A percentile compares a stretch with the other conserved stretches of the same genome.
Evolutionary conservation across 257 asterid genomes (phyloP).

Genomic region (Agastache rugosa): DNA sequence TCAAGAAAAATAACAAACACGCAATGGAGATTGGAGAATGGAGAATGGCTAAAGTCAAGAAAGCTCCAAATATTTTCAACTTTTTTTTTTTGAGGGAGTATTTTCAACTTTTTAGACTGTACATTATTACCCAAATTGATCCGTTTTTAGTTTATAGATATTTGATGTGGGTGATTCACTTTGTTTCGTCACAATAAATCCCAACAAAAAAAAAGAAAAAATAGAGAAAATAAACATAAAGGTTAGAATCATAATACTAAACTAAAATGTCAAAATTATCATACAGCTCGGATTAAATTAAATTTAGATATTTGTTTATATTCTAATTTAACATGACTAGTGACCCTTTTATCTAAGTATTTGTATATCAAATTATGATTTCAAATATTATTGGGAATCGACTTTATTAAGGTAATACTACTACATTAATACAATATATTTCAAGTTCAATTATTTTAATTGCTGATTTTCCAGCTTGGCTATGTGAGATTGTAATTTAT

Average conservation of each 20-base stretch:
- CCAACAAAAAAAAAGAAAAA: not conserved
- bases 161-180: not conserved
- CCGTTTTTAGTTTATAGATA: not conserved
- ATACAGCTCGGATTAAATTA: too few relatives aligned
- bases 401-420: too few relatives aligned
- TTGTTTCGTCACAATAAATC: not conserved
- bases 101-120: not conserved
- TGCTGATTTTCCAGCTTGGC: too few relatives aligned
- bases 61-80: not conserved
- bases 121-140: not conserved
- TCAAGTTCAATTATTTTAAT: too few relatives aligned
- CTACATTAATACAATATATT: too few relatives aligned
- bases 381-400: too few relatives aligned
- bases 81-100: not conserved
- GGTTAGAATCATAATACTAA: not conserved
- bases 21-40: not conserved
- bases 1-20: not conserved
- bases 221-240: not conserved
- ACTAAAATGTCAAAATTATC: too few relatives aligned
- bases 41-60: conserved; percentile 2
- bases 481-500: too few relatives aligned
- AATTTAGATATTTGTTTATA: too few relatives aligned
- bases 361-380: too few relatives aligned
- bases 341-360: too few relatives aligned
- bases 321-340: too few relatives aligned